A percentile compares a stretch with the other conserved stretches of the same genome.
These are phyloP conservation scores for Pichia insulana DNA, from an alignment of 805 yeast genomes.

Conservation along the genomic window DNA sequence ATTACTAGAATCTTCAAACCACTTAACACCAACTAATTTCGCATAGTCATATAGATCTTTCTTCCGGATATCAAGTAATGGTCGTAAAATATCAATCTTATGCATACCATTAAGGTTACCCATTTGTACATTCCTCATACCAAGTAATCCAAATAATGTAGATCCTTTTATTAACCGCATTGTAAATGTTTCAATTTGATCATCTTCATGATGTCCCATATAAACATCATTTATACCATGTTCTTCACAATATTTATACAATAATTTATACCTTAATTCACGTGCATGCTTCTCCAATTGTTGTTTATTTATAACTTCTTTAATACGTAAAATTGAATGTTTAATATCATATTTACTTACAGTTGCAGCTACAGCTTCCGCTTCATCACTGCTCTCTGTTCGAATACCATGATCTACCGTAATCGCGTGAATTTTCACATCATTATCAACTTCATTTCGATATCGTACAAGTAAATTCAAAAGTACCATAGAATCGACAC, in stretches of 20 bases:
- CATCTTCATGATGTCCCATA: constrained; percentile 64
- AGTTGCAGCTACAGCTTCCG: constrained; percentile 26
- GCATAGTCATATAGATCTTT: constrained; percentile 40
- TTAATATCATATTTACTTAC: constrained; percentile 15
- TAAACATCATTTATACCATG: constrained; percentile 32
- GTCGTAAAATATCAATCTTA: constrained; percentile 32
- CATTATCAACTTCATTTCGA: constrained; percentile 13
- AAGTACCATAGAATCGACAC: constrained; percentile 72
- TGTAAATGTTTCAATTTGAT: constrained; percentile 62
- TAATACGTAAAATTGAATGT: constrained; percentile 22
- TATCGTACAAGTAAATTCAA: constrained; percentile 37
- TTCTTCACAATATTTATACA: constrained; percentile 34
- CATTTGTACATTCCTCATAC: constrained; percentile 30
- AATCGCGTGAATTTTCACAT: constrained; percentile 38
- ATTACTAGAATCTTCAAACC: constrained; percentile 73
- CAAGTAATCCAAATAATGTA: constrained; percentile 49
- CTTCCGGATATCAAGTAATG: constrained; percentile 43
- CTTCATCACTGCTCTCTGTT: constrained; percentile 41
- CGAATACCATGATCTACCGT: constrained; percentile 62
- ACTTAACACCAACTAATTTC: constrained; percentile 28
- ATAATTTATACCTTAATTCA: constrained; percentile 36
- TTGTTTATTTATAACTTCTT: constrained; percentile 8
- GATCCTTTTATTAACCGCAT: constrained; percentile 42
- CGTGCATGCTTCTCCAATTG: constrained; percentile 52
- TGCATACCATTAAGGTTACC: not conserved